Evolutionary conservation across 202 grass and related monocot species (phyloP).

Genomic region (Elaeis oleifera): DNA sequence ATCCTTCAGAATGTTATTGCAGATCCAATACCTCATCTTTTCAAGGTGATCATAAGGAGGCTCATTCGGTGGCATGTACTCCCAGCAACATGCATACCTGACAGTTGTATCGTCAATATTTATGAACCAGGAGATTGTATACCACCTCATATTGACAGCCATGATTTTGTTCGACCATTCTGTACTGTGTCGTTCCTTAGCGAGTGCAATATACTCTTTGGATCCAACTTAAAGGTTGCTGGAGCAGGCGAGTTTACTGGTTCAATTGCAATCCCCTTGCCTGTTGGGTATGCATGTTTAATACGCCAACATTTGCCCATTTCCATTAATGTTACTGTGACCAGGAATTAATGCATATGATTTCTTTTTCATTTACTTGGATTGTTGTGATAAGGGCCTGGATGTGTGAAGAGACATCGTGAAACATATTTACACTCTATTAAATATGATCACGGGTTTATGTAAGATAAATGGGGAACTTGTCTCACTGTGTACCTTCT

Average conservation of each 20-base stretch:
- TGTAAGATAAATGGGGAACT: no score
- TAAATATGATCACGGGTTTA: no score
- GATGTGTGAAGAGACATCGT: no score
- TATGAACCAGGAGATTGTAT: conserved; percentile 95
- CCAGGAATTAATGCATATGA: no score
- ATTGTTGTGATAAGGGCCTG: no score
- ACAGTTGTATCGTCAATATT: conserved; percentile 92
- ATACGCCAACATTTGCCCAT: no score
- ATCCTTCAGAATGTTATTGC: conserved; percentile 54
- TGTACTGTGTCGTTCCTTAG: conserved; percentile 82
- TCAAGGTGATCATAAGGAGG: conserved; percentile 74
- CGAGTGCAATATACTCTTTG: conserved; percentile 72
- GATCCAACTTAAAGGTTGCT: conserved; percentile 40
- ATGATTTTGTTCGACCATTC: conserved; percentile 86
- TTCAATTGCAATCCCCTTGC: conserved; percentile 44
- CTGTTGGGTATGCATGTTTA: conserved; percentile 47
- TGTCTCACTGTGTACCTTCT: no score
- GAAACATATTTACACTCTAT: no score
- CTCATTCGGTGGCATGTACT: conserved; percentile 64
- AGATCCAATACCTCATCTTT: conserved; percentile 63
- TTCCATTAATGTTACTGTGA: no score
- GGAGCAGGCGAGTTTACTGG: conserved; percentile 63
- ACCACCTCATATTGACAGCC: conserved; percentile 88
- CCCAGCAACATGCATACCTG: conserved; percentile 53
- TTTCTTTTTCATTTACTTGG: no score